phyloP scores from a whole-genome alignment of 106 monocot species.

The Dioscorea alata region DNA sequence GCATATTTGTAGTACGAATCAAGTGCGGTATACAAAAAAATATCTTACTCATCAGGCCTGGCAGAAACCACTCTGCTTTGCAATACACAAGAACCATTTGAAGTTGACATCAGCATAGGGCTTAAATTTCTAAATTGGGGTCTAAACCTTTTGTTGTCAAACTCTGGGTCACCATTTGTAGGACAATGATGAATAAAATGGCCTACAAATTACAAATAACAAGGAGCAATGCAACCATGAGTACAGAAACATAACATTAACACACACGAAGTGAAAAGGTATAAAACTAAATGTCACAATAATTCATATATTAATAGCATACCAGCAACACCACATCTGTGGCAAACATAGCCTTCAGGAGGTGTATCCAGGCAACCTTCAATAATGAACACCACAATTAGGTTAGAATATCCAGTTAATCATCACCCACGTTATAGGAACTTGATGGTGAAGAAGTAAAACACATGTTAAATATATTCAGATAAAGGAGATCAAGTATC shows the following conservation, averaged over 20 bases:
- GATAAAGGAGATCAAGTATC: neutral
- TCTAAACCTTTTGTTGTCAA: conserved; percentile 61
- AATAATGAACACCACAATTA: neutral
- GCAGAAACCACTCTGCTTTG: conserved; percentile 85
- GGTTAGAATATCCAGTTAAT: neutral
- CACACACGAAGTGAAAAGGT: conserved; percentile 6
- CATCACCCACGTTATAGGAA: neutral
- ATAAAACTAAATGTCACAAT: neutral
- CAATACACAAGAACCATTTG: conserved; percentile 87
- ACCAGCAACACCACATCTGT: conserved; percentile 93
- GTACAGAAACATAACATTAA: neutral
- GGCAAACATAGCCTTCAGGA: conserved; percentile 82
- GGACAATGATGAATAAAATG: conserved; percentile 91
- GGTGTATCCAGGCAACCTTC: conserved; percentile 56
- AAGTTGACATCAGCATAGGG: conserved; percentile 77
- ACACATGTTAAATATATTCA: neutral
- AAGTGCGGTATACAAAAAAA: neutral
- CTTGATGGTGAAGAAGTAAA: neutral
- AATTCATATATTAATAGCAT: conserved; percentile 9
- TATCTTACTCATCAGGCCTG: conserved; percentile 79
- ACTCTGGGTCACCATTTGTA: conserved; percentile 79
- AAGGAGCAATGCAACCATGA: too few relatives aligned
- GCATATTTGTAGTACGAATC: neutral
- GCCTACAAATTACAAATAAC: conserved; percentile 27
- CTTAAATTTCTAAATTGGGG: conserved; percentile 84